Evolutionary conservation across 2,329 filamentous ascomycete species (phyloP).

Genomic region (Pestalotiopsis sp.): DNA sequence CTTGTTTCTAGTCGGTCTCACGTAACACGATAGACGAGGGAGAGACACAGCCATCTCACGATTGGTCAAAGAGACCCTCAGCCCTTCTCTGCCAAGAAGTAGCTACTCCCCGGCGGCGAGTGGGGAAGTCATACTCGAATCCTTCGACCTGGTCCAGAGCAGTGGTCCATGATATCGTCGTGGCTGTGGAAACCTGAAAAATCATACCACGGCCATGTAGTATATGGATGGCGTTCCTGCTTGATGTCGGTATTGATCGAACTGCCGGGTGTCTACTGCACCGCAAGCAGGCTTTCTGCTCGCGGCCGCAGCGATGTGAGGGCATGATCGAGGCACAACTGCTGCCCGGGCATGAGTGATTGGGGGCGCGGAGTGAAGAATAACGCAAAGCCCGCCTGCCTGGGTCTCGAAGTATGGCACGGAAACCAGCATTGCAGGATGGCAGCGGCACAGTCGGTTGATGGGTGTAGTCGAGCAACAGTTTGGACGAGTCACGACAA

Average conservation of each 20-base stretch:
- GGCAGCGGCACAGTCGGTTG: not conserved
- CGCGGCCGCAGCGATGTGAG: not conserved
- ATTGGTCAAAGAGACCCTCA: not conserved
- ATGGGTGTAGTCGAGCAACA: not conserved
- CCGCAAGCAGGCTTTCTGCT: not conserved
- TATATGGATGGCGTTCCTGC: not conserved
- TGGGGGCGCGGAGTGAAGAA: not conserved
- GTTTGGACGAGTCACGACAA: not conserved
- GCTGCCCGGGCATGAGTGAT: not conserved
- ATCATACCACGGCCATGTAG: not conserved
- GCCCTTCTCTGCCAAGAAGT: not conserved
- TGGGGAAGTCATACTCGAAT: not conserved
- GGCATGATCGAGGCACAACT: not conserved
- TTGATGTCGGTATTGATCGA: not conserved
- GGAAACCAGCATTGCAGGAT: not conserved
- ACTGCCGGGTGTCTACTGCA: not conserved
- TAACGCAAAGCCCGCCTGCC: not conserved
- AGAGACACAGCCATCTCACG: not conserved
- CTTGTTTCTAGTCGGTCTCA: not conserved
- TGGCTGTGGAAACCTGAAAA: not conserved
- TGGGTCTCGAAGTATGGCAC: constrained; percentile 2
- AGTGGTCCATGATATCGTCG: not conserved
- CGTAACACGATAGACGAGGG: not conserved
- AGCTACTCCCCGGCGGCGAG: not conserved
- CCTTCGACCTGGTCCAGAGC: not conserved